phyloP scores from a whole-genome alignment of 2,329 filamentous ascomycete species.

The Penicillium rolfsii region DNA sequence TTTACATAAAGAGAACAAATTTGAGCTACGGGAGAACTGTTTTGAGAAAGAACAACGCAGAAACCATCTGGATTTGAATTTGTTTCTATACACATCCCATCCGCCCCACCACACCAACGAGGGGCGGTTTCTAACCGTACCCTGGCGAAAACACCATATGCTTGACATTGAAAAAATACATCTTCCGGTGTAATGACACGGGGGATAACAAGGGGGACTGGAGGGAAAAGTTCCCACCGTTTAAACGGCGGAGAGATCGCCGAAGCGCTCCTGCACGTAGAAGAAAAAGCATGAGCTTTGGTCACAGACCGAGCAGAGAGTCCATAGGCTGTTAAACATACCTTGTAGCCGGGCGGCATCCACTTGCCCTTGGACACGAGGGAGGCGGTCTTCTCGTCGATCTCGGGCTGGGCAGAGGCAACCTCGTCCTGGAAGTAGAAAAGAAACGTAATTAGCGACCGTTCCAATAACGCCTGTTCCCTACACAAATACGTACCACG shows the following conservation, averaged over 20 bases:
- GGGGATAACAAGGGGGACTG: conserved; percentile 37
- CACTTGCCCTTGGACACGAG: conserved; percentile 98
- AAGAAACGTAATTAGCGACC: conserved; percentile 18
- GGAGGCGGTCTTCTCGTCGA: conserved; percentile 94
- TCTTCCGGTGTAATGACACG: conserved; percentile 36
- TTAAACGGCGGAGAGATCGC: conserved; percentile 94
- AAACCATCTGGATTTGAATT: conserved; percentile 41
- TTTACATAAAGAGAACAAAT: background rate
- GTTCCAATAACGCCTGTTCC: background rate
- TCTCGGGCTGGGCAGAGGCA: conserved; percentile 88
- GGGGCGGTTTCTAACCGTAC: conserved; percentile 25
- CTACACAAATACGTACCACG: conserved; percentile 67
- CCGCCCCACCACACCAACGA: conserved; percentile 38
- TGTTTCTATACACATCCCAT: conserved; percentile 48
- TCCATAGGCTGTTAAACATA: conserved; percentile 50
- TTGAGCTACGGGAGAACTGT: background rate
- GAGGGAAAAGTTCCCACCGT: conserved; percentile 39
- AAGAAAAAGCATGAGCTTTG: conserved; percentile 26
- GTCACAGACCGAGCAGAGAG: background rate
- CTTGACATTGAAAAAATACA: conserved; percentile 36
- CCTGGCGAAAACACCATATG: conserved; percentile 26
- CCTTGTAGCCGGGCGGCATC: conserved; percentile 98
- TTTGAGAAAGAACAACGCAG: conserved; percentile 20
- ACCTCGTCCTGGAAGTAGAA: conserved; percentile 77
- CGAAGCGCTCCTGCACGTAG: conserved; percentile 85